phyloP scores from a whole-genome alignment of 495 filamentous ascomycete species.

The Pseudevernia furfuracea region DNA sequence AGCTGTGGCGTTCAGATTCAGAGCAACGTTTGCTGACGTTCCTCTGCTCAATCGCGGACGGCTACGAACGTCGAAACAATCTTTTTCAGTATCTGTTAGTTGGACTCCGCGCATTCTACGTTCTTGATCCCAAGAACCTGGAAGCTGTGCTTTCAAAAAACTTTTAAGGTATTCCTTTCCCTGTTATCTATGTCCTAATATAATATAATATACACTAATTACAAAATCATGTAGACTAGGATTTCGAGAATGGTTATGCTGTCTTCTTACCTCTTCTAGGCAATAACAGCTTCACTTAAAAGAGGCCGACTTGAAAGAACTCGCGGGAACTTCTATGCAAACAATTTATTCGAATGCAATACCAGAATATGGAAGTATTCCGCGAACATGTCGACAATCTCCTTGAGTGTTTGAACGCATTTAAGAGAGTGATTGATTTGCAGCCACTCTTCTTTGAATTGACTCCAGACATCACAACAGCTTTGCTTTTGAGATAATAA shows the following conservation, averaged over 20 bases:
- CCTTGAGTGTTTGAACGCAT: slow-evolving; percentile 32
- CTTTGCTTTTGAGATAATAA: slow-evolving; percentile 33
- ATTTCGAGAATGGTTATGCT: slow-evolving; percentile 29
- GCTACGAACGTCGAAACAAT: slow-evolving; percentile 25
- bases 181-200: not conserved
- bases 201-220: not conserved
- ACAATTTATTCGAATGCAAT: slow-evolving; percentile 36
- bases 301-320: slow-evolving; percentile 45
- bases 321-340: slow-evolving; percentile 43
- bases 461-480: slow-evolving; percentile 30
- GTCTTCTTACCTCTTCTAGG: slow-evolving; percentile 33
- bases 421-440: slow-evolving; percentile 34
- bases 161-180: slow-evolving; percentile 8
- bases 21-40: slow-evolving; percentile 29
- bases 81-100: slow-evolving; percentile 27
- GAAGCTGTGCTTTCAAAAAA: slow-evolving; percentile 36
- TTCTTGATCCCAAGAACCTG: slow-evolving; percentile 33
- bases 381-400: slow-evolving; percentile 42
- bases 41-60: slow-evolving; percentile 26
- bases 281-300: slow-evolving; percentile 34
- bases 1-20: slow-evolving; percentile 27
- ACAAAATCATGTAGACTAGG: slow-evolving; percentile 24
- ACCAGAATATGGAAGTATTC: slow-evolving; percentile 37
- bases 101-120: slow-evolving; percentile 21
- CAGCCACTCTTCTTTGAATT: slow-evolving; percentile 43